Conservation (phyloP, 2,329 filamentous ascomycete genomes). For the Penicillium sp. region DNA sequence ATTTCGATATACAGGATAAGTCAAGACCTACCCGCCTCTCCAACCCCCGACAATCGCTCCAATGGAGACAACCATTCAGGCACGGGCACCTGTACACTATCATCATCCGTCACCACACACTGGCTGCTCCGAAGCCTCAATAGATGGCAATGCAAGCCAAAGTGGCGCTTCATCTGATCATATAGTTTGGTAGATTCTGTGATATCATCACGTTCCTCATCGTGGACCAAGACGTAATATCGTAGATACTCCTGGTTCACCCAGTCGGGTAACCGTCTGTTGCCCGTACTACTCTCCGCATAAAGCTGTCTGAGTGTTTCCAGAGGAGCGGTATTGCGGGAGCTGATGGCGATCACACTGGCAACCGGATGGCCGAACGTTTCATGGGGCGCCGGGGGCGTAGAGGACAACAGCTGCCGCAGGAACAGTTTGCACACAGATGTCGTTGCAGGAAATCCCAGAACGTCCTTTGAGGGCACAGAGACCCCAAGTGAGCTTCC, state of each 20-base stretch:
- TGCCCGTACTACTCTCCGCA: slow-evolving; percentile 74
- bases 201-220: slow-evolving; percentile 94
- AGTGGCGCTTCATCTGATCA: slow-evolving; percentile 98
- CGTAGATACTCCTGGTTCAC: slow-evolving; percentile 87
- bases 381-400: slow-evolving; percentile 78
- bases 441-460: slow-evolving; percentile 52
- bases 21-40: slow-evolving; percentile 53
- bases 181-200: slow-evolving; percentile 83
- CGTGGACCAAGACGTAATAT: slow-evolving; percentile 95
- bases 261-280: slow-evolving; percentile 73
- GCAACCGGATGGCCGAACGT: slow-evolving; percentile 94
- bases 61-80: slow-evolving; percentile 86
- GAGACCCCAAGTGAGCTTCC: slow-evolving; percentile 53
- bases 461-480: slow-evolving; percentile 30
- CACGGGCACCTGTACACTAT: slow-evolving; percentile 74
- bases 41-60: slow-evolving; percentile 76
- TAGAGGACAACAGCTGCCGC: slow-evolving; percentile 73
- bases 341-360: slow-evolving; percentile 92
- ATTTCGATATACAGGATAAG: background rate
- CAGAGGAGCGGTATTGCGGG: slow-evolving; percentile 76
- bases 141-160: slow-evolving; percentile 91
- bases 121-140: slow-evolving; percentile 79
- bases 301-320: slow-evolving; percentile 84
- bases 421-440: slow-evolving; percentile 85
- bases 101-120: slow-evolving; percentile 85